Percentiles rank a stretch among this genome's conserved stretches.
phyloP scores from a whole-genome alignment of 192 early-diverging fungal genomes.

The Polychytrium aggregatum region DNA sequence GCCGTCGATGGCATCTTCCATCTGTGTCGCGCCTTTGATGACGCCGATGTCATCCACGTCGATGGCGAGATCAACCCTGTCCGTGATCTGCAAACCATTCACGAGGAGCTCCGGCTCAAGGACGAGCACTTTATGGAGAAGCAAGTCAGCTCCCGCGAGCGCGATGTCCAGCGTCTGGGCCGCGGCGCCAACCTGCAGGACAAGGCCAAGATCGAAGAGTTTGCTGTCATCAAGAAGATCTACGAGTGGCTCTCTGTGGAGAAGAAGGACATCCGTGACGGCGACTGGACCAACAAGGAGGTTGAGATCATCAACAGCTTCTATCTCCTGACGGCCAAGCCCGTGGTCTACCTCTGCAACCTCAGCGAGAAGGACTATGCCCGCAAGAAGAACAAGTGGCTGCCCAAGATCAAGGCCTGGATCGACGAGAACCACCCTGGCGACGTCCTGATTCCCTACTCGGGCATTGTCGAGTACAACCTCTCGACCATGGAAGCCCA shows the following conservation, averaged over 20 bases:
- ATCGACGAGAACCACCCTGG: slow-evolving; percentile 84
- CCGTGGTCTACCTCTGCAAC: slow-evolving; percentile 77
- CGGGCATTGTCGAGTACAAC: slow-evolving; percentile 66
- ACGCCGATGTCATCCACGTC: slow-evolving; percentile 84
- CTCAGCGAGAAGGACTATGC: slow-evolving; percentile 78
- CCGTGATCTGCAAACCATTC: slow-evolving; percentile 90
- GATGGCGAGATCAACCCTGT: slow-evolving; percentile 57
- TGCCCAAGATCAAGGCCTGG: slow-evolving; percentile 84
- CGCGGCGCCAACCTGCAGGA: slow-evolving; percentile 67
- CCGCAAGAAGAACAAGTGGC: slow-evolving; percentile 91
- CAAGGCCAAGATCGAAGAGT: slow-evolving; percentile 86
- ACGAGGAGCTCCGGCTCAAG: slow-evolving; percentile 88
- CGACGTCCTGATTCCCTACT: slow-evolving; percentile 85
- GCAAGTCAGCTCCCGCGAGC: slow-evolving; percentile 32
- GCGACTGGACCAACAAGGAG: slow-evolving; percentile 86
- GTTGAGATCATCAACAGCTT: slow-evolving; percentile 80
- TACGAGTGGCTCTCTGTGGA: slow-evolving; percentile 62
- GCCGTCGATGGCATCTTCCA: slow-evolving; percentile 51
- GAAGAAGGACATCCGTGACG: slow-evolving; percentile 80
- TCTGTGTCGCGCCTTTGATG: slow-evolving; percentile 66
- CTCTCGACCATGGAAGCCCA: slow-evolving; percentile 34
- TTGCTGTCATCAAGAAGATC: slow-evolving; percentile 60
- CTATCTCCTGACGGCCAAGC: slow-evolving; percentile 87
- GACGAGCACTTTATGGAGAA: slow-evolving; percentile 69
- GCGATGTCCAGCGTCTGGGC: slow-evolving; percentile 60